Evolutionary conservation across 164 flowering plant genomes (phyloP), one percentile per base, ranked within the genome.

Genomic region (Hamamelis virginiana): DNA sequence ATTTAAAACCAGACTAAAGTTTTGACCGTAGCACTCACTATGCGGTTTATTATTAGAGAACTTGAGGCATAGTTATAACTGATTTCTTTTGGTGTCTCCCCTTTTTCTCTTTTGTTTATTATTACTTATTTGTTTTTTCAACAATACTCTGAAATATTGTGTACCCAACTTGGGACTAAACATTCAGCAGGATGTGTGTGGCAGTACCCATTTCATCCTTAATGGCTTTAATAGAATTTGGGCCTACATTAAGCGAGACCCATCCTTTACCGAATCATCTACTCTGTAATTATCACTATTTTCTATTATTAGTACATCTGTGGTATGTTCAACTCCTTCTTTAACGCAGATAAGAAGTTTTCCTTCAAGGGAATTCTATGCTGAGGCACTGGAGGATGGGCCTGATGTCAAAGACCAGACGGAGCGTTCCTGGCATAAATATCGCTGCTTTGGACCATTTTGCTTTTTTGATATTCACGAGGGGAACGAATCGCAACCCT

Each of bases 311-410:
- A n/a, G 45, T 18, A n/a, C 18, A 27, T 28, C 38, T 38, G 16
- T 28, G 23, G 5, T 15, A 67, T 43, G 21, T 11, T 23, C 23
- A 12, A 33, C 6, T 28, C 4, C 15, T 8, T 65, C 59, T 62
- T 51, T 66, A 4, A 57, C 57, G 22, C 86, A 95, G 97, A 91
- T 95, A 68, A 80, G 98, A 76, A 82, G 81, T 77, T 95, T 95
- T 74, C 99, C 99, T 68, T 95, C 98, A n/a, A 76, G 66, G 69
- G 98, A 92, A 74, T 95, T 95, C 76, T 95, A 95, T 78, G 65
- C 73, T 22, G 90, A 83, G 67, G 85, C 83, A 48, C 75, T 92
- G 70, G 90, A 89, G 70, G 99, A 93, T 84, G 98, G 92, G n/a
- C 82, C 87, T 46, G 83, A 85, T 79, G 77, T 95, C 22, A 69